Evolutionary conservation across 2,329 filamentous ascomycete species (phyloP).

Genomic region (Fusarium kyushuense): DNA sequence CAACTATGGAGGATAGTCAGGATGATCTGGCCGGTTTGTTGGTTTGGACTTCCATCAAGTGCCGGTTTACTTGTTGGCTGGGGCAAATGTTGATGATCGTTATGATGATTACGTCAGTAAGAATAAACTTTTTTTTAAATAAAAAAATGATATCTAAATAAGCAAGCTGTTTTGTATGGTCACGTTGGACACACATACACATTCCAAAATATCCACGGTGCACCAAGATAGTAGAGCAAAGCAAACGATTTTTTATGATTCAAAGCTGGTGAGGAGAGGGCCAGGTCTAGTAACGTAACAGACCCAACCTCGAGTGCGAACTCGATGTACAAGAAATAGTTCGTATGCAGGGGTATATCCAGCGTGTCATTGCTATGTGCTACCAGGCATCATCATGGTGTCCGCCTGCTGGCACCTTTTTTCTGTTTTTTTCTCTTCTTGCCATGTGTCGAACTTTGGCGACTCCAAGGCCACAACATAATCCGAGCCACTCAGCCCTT

Average conservation of each 20-base stretch:
- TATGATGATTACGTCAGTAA: conserved; percentile 13
- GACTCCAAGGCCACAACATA: conserved; percentile 35
- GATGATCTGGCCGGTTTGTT: conserved; percentile 9
- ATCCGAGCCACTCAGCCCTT: conserved; percentile 36
- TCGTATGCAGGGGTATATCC: conserved; percentile 50
- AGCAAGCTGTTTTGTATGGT: conserved; percentile 9
- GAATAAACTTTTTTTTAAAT: conserved; percentile 8
- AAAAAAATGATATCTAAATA: conserved; percentile 14
- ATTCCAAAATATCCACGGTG: conserved; percentile 14
- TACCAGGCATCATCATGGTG: conserved; percentile 42
- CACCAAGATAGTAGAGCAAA: conserved; percentile 38
- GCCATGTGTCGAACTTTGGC: conserved; percentile 33
- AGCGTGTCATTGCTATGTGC: conserved; percentile 50
- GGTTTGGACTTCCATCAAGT: conserved; percentile 3
- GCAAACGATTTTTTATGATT: conserved; percentile 45
- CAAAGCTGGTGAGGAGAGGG: conserved; percentile 44
- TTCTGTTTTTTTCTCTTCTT: conserved; percentile 26
- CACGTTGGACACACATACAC: conserved; percentile 27
- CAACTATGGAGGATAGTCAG: not conserved
- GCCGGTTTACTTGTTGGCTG: conserved; percentile 4
- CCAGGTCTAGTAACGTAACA: conserved; percentile 47
- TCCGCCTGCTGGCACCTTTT: conserved; percentile 44
- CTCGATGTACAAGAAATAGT: conserved; percentile 46
- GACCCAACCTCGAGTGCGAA: conserved; percentile 45
- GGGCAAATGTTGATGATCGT: conserved; percentile 10